Conservation (phyloP, 768 basidiomycete species). For the Cyclocybe aegerita region DNA sequence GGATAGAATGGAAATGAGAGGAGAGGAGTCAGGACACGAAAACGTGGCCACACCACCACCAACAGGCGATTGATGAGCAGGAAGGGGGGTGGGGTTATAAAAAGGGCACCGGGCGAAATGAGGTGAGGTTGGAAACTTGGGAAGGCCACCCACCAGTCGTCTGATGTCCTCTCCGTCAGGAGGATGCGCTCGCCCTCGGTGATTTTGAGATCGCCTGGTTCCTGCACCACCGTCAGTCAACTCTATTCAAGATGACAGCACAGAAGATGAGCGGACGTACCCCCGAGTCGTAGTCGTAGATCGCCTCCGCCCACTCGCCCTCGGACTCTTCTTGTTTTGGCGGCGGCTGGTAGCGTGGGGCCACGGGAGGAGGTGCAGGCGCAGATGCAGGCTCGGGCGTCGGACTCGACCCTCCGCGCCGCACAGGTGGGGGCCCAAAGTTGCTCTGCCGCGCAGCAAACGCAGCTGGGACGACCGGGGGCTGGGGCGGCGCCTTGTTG, state of each 20-base stretch:
- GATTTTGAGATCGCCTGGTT: constrained; percentile 65
- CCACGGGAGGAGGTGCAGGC: constrained; percentile 22
- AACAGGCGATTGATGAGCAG: constrained; percentile 2
- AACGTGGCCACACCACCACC: neutral
- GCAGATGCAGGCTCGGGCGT: constrained; percentile 19
- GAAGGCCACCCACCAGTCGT: constrained; percentile 62
- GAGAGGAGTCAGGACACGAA: constrained; percentile 5
- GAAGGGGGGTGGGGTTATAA: neutral
- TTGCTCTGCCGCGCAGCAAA: constrained; percentile 41
- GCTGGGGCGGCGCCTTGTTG: constrained; percentile 32
- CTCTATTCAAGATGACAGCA: neutral
- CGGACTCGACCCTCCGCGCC: constrained; percentile 26
- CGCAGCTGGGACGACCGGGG: constrained; percentile 36
- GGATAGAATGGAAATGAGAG: neutral
- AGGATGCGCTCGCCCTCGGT: constrained; percentile 57
- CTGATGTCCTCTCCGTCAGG: constrained; percentile 65
- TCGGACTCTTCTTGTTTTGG: constrained; percentile 33
- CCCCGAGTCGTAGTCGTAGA: constrained; percentile 72
- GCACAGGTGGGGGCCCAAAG: constrained; percentile 52
- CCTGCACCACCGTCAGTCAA: constrained; percentile 38
- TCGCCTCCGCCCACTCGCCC: constrained; percentile 76
- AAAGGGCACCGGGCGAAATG: neutral
- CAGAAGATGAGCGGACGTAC: constrained; percentile 31
- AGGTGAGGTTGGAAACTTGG: constrained; percentile 6
- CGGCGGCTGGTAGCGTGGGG: constrained; percentile 30